These are phyloP conservation scores for Lantana camara DNA, from an alignment of 257 asterid species.

Conservation along the genomic window DNA sequence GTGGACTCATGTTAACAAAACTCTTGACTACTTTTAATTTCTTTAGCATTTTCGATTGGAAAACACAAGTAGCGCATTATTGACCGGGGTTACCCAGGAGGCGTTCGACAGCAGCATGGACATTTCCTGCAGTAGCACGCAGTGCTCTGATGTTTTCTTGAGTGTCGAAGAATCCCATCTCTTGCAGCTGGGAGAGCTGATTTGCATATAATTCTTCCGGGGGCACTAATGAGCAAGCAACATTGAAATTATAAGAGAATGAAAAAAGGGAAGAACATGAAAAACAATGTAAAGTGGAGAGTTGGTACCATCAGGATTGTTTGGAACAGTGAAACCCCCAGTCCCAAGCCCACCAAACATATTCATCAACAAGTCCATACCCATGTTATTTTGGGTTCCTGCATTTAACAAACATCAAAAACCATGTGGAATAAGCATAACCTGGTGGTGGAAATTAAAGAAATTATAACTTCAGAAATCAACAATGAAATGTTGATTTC, in stretches of 20 bases:
- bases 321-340: constrained; percentile 48
- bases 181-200: constrained; percentile 61
- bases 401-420: constrained; percentile 23
- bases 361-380: constrained; percentile 59
- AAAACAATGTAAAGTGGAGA: background rate
- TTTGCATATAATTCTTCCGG: constrained; percentile 60
- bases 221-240: constrained; percentile 39
- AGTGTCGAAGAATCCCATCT: constrained; percentile 61
- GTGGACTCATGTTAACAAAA: constrained; percentile 29
- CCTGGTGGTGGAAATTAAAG: background rate
- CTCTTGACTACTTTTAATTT: constrained; percentile 32
- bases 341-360: constrained; percentile 74
- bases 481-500: background rate
- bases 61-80: constrained; percentile 28
- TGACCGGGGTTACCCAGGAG: constrained; percentile 54
- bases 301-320: constrained; percentile 42
- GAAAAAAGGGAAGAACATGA: background rate
- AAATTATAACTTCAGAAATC: constrained; percentile 6
- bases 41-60: constrained; percentile 14
- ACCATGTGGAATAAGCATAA: constrained; percentile 15
- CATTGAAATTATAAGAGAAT: constrained; percentile 5
- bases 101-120: constrained; percentile 62
- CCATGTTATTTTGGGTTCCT: constrained; percentile 50
- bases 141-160: constrained; percentile 62
- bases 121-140: constrained; percentile 57